A percentile compares a stretch with the other conserved stretches of the same genome.
Conservation (phyloP, 2,329 filamentous ascomycete genomes). For the Paecilomyces formosus region DNA sequence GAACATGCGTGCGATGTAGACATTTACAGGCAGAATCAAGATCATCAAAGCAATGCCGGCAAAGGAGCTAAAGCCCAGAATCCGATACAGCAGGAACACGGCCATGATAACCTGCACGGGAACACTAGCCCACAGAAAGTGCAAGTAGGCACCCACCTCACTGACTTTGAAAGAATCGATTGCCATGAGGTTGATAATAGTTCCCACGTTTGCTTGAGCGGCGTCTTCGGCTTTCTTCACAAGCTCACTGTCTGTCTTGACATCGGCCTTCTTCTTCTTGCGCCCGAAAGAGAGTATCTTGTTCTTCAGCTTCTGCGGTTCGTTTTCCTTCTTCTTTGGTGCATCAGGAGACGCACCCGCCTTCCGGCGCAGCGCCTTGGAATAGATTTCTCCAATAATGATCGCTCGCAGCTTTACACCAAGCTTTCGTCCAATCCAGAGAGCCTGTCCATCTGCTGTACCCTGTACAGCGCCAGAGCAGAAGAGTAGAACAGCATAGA, state of each 20-base stretch:
- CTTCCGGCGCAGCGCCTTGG: slow-evolving; percentile 86
- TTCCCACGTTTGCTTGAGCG: slow-evolving; percentile 82
- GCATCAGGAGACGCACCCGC: slow-evolving; percentile 72
- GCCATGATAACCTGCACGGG: slow-evolving; percentile 82
- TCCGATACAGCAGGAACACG: slow-evolving; percentile 73
- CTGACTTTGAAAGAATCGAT: slow-evolving; percentile 99
- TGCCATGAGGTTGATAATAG: slow-evolving; percentile 99
- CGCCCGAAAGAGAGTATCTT: slow-evolving; percentile 50
- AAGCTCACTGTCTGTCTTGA: slow-evolving; percentile 12
- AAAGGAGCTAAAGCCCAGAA: slow-evolving; percentile 88
- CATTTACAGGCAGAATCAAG: slow-evolving; percentile 81
- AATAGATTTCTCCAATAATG: slow-evolving; percentile 95
- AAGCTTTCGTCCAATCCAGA: slow-evolving; percentile 91
- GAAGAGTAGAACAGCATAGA: slow-evolving; percentile 87
- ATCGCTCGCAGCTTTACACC: slow-evolving; percentile 90
- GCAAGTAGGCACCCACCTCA: slow-evolving; percentile 88
- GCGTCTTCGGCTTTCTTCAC: slow-evolving; percentile 36
- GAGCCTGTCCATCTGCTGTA: slow-evolving; percentile 72
- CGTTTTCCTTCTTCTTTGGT: slow-evolving; percentile 54
- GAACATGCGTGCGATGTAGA: slow-evolving; percentile 80
- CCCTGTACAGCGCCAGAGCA: slow-evolving; percentile 75
- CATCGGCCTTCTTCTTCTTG: slow-evolving; percentile 33
- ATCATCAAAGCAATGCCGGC: slow-evolving; percentile 89
- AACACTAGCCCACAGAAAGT: slow-evolving; percentile 89
- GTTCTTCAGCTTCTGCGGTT: slow-evolving; percentile 35